Percentiles rank a stretch among this genome's conserved stretches.
Conservation (phyloP, 176 grass and related monocot genomes). For the Ensete glaucum region DNA sequence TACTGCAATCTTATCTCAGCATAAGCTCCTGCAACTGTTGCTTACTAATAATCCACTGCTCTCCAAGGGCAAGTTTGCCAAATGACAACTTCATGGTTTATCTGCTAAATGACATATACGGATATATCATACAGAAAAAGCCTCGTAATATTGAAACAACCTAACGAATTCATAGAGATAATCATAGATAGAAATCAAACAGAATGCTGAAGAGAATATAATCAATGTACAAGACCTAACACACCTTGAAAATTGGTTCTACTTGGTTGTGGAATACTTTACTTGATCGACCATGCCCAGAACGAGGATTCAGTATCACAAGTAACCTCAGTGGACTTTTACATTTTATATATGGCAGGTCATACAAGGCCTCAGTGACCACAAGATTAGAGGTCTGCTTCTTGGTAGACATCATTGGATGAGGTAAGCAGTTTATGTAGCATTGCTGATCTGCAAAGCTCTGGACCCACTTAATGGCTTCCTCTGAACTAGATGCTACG, state of each 20-base stretch:
- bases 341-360: conserved; percentile 37
- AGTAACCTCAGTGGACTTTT: conserved; percentile 46
- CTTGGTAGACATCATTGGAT: conserved; percentile 39
- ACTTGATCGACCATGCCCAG: conserved; percentile 69
- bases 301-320: conserved; percentile 88
- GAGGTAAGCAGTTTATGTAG: conserved; percentile 55
- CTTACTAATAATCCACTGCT: not conserved
- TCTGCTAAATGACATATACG: not conserved
- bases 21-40: too few relatives aligned
- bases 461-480: conserved; percentile 71
- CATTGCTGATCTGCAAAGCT: conserved; percentile 85
- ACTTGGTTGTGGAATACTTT: conserved; percentile 77
- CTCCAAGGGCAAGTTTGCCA: not conserved
- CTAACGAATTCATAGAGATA: not conserved
- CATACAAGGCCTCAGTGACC: conserved; percentile 37
- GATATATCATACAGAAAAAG: not conserved
- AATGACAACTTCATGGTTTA: not conserved
- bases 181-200: not conserved
- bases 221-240: conserved; percentile 12
- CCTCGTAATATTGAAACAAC: not conserved
- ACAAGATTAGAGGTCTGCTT: conserved; percentile 36
- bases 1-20: not conserved
- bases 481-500: conserved; percentile 58
- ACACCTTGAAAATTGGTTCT: conserved; percentile 62
- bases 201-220: not conserved